Conservation (phyloP, 2,329 filamentous ascomycete genomes). For the Pestalotiopsis sp. region DNA sequence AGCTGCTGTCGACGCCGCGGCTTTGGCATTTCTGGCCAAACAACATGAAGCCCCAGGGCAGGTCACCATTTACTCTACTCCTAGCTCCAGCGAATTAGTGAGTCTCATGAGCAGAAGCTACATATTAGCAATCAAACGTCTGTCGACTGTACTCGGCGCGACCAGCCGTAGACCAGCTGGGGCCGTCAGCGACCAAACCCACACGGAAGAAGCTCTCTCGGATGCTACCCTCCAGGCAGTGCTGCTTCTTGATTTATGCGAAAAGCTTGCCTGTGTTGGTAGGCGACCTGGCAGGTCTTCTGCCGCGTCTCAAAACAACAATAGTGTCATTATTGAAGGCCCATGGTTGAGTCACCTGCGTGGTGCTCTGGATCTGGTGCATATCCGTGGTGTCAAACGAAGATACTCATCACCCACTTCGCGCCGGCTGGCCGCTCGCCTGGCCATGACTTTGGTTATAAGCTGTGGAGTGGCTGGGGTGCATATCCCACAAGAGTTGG, state of each 20-base stretch:
- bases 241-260: conserved; percentile 29
- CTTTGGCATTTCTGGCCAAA: conserved; percentile 23
- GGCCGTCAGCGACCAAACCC: not conserved
- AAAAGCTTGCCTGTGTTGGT: conserved; percentile 23
- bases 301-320: not conserved
- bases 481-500: conserved; percentile 17
- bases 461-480: conserved; percentile 14
- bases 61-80: not conserved
- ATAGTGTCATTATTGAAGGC: not conserved
- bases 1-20: conserved; percentile 27
- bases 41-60: not conserved
- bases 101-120: conserved; percentile 6
- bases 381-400: conserved; percentile 16
- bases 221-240: conserved; percentile 26
- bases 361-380: conserved; percentile 23
- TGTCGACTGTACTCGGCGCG: conserved; percentile 14
- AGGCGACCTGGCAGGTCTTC: not conserved
- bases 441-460: conserved; percentile 19
- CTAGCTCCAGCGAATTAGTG: conserved; percentile 2
- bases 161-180: not conserved
- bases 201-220: not conserved
- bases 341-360: conserved; percentile 25
- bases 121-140: conserved; percentile 16
- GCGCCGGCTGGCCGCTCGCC: conserved; percentile 18
- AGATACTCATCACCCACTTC: conserved; percentile 6